Evolutionary conservation across 2,329 filamentous ascomycete species (phyloP).

Genomic region (Penicillium janthinellum): DNA sequence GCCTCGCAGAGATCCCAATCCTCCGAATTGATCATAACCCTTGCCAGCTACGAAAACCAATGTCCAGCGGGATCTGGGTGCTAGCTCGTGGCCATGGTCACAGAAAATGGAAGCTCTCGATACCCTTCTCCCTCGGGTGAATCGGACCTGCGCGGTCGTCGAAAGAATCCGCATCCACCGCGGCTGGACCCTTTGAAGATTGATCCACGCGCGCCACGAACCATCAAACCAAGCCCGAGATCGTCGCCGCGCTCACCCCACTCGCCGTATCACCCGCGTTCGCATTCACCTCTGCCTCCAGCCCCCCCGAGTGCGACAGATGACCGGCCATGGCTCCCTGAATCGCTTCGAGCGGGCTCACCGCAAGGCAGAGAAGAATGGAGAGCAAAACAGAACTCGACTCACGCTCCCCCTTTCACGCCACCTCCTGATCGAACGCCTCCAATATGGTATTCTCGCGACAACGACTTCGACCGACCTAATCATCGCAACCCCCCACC

Average conservation of each 20-base stretch:
- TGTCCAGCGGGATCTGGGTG: constrained; percentile 43
- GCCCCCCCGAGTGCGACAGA: constrained; percentile 6
- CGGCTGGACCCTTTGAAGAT: constrained; percentile 35
- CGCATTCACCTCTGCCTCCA: constrained; percentile 27
- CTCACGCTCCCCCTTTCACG: constrained; percentile 27
- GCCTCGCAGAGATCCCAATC: constrained; percentile 3
- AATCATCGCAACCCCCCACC: constrained; percentile 31
- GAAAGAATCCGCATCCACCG: constrained; percentile 32
- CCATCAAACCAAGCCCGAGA: constrained; percentile 19
- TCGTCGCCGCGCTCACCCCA: constrained; percentile 23
- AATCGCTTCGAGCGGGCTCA: constrained; percentile 21
- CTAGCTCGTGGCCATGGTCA: constrained; percentile 48
- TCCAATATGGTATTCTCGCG: constrained; percentile 21
- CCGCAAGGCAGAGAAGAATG: constrained; percentile 22
- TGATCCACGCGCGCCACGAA: constrained; percentile 30
- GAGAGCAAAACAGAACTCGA: constrained; percentile 20
- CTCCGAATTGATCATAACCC: constrained; percentile 8
- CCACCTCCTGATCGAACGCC: constrained; percentile 21
- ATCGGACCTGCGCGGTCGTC: constrained; percentile 34
- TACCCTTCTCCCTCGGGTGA: constrained; percentile 37
- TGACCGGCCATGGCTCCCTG: constrained; percentile 21
- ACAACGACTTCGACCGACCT: constrained; percentile 29
- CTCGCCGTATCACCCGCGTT: constrained; percentile 23
- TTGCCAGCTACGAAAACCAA: constrained; percentile 35
- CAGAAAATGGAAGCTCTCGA: constrained; percentile 43